A percentile compares a stretch with the other conserved stretches of the same genome.
phyloP scores from a whole-genome alignment of 2,329 filamentous ascomycete genomes.

The Coniochaeta ligniaria region DNA sequence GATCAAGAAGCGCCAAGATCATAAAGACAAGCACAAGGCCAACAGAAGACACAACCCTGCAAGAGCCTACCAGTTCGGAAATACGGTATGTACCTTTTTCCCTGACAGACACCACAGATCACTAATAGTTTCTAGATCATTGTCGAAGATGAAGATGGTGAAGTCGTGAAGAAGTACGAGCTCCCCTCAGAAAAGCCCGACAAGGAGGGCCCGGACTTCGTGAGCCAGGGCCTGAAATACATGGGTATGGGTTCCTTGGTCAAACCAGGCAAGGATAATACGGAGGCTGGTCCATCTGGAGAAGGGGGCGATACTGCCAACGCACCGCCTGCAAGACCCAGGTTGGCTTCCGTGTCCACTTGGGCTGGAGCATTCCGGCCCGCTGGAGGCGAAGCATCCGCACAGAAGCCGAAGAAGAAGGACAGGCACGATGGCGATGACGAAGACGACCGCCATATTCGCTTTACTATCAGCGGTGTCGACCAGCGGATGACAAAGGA shows the following conservation, averaged over 20 bases:
- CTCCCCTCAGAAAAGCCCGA: conserved; percentile 50
- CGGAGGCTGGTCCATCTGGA: conserved; percentile 17
- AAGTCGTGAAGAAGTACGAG: conserved; percentile 80
- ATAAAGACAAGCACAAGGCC: conserved; percentile 48
- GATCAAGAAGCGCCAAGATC: conserved; percentile 39
- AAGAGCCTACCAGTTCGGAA: conserved; percentile 79
- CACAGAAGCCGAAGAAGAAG: conserved; percentile 28
- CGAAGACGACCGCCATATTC: conserved; percentile 62
- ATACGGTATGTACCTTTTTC: conserved; percentile 45
- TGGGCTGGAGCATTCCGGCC: conserved; percentile 28
- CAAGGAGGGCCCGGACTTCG: conserved; percentile 28
- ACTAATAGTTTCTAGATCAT: conserved; percentile 52
- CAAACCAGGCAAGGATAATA: conserved; percentile 24
- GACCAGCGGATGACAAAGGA: conserved; percentile 72
- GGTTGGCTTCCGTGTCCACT: conserved; percentile 35
- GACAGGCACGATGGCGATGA: conserved; percentile 34
- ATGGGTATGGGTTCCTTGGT: conserved; percentile 42
- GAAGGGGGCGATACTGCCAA: conserved; percentile 30
- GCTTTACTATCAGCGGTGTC: conserved; percentile 70
- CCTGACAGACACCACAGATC: not conserved
- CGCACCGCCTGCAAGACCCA: conserved; percentile 4
- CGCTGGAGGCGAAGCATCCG: conserved; percentile 19
- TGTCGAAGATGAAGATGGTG: conserved; percentile 79
- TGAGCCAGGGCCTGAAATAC: conserved; percentile 43
- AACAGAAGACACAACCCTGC: conserved; percentile 61